Conservation (phyloP, 1,139 yeast species). For the Kurtzmaniella quercitrusa region DNA sequence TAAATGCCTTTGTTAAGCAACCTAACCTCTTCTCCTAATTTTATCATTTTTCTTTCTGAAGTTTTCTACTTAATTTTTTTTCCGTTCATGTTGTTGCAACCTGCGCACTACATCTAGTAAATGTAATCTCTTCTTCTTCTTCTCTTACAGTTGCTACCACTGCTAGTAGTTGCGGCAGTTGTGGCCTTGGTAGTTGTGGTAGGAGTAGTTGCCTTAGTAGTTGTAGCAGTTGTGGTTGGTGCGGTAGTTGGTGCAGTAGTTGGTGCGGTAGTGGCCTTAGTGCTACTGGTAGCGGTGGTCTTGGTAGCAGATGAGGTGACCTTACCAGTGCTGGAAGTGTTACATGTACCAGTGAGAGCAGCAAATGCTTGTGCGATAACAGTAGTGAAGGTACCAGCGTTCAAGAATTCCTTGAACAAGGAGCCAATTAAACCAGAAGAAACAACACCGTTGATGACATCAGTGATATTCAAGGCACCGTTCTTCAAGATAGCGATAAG, state of each 20-base stretch:
- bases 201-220: too few species aligned
- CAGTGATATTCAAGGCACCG: conserved; percentile 26
- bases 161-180: conserved; percentile 6
- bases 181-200: conserved; percentile 3
- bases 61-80: not conserved
- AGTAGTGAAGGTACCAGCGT: conserved; percentile 31
- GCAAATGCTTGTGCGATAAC: conserved; percentile 39
- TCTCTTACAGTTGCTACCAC: conserved; percentile 32
- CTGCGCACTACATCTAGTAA: conserved; percentile 13
- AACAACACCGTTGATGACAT: conserved; percentile 29
- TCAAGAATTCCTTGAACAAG: conserved; percentile 33
- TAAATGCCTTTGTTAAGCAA: not conserved
- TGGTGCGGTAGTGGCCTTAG: too few species aligned
- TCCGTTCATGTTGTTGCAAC: not conserved
- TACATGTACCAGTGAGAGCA: conserved; percentile 39
- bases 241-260: conserved; percentile 7
- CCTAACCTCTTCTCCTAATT: not conserved
- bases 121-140: conserved; percentile 34
- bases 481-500: conserved; percentile 25
- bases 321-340: conserved; percentile 10
- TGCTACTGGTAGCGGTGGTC: conserved; percentile 8
- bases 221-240: conserved; percentile 9
- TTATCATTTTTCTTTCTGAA: not conserved
- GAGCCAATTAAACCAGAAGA: conserved; percentile 34
- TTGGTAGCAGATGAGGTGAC: conserved; percentile 8